phyloP scores from a whole-genome alignment of 2,329 filamentous ascomycete genomes.

The Hymenoscyphus fructigenus region DNA sequence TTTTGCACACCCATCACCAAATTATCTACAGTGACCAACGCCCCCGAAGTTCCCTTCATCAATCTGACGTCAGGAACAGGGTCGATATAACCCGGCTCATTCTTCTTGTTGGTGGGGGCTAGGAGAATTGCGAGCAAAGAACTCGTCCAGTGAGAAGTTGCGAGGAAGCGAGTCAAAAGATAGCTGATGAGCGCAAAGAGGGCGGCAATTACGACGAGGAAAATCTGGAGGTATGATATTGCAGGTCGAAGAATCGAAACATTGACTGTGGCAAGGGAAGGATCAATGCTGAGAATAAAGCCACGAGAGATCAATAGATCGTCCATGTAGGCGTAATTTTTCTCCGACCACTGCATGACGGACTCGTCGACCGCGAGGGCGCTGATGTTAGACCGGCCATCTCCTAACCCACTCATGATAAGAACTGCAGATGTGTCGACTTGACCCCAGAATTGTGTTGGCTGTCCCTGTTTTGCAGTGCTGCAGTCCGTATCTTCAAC shows the following conservation, averaged over 20 bases:
- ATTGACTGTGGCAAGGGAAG: conserved; percentile 6
- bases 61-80: conserved; percentile 2
- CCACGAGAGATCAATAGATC: conserved; percentile 6
- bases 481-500: conserved; percentile 8
- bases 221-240: conserved; percentile 12
- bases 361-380: conserved; percentile 2
- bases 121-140: conserved; percentile 9
- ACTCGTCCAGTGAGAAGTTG: conserved; percentile 8
- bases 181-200: conserved; percentile 1
- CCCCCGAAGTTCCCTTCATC: not conserved
- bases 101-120: not conserved
- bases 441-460: conserved; percentile 1
- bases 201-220: conserved; percentile 1
- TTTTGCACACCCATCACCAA: conserved; percentile 1
- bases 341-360: conserved; percentile 1
- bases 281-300: conserved; percentile 9
- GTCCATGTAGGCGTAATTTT: conserved; percentile 7
- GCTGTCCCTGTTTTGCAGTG: not conserved
- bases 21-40: not conserved
- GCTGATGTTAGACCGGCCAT: conserved; percentile 9
- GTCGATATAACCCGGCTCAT: not conserved
- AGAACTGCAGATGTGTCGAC: conserved; percentile 10
- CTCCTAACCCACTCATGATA: conserved; percentile 6
- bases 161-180: not conserved
- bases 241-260: not conserved